Percentiles rank a stretch among this genome's conserved stretches.
These are phyloP conservation scores for Globisporangium megalacanthum DNA, from an alignment of 352 stramenopile species.

Conservation along the genomic window DNA sequence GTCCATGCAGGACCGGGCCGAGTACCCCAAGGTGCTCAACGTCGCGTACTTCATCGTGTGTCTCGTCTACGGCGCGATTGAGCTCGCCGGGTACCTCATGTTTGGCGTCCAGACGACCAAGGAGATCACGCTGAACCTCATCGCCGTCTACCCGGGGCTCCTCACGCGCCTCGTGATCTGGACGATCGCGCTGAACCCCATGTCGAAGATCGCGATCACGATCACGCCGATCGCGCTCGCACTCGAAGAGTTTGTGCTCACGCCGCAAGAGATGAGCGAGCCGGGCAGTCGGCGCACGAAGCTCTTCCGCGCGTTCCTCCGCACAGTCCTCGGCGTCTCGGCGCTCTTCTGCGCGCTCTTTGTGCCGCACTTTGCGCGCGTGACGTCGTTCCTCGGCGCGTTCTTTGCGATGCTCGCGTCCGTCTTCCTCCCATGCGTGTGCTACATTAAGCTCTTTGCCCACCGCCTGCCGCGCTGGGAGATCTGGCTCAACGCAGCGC, in stretches of 20 bases:
- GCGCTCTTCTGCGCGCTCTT: conserved; percentile 63
- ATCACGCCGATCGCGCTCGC: conserved; percentile 73
- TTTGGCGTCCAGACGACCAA: conserved; percentile 75
- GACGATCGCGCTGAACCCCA: conserved; percentile 83
- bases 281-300: conserved; percentile 24
- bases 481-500: conserved; percentile 41
- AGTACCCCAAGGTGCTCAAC: conserved; percentile 69
- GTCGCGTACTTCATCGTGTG: conserved; percentile 70
- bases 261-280: conserved; percentile 26
- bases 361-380: conserved; percentile 77
- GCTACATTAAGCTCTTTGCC: conserved; percentile 83
- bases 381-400: conserved; percentile 79
- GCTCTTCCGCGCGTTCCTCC: conserved; percentile 60
- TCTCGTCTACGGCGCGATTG: conserved; percentile 69
- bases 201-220: conserved; percentile 87
- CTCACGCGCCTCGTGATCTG: conserved; percentile 69
- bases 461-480: conserved; percentile 38
- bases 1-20: conserved; percentile 55
- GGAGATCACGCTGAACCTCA: conserved; percentile 84
- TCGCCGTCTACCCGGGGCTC: conserved; percentile 47
- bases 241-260: conserved; percentile 70
- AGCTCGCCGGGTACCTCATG: conserved; percentile 79
- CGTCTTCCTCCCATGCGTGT: conserved; percentile 78
- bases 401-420: conserved; percentile 85
- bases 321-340: conserved; percentile 43